Evolutionary conservation across 768 basidiomycete species (phyloP), one percentile per base, ranked within the genome.

Genomic region (Collybia nuda): DNA sequence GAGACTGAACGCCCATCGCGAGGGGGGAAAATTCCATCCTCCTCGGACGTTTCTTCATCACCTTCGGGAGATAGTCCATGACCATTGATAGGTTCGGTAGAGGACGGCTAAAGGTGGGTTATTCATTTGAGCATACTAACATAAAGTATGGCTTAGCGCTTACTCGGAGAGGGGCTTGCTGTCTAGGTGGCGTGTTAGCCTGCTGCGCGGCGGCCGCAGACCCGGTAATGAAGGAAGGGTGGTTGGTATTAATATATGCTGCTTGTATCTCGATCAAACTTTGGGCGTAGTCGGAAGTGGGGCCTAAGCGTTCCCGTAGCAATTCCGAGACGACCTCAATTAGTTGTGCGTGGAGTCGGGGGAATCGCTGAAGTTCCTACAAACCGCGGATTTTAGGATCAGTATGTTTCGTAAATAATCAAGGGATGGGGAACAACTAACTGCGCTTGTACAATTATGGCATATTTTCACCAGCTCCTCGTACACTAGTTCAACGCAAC

Each of bases 381-480:
- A 49, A 11, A 19, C 43, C 18, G 24, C 19, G 18, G 26, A 46
- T n/a, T 46, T 4, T 40, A 32, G 32, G 14, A 29, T n/a, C 7
- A 45, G 42, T 8, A 50, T 51, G 9, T 4, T 14, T 32, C 32
- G 32, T 9, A 32, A 32, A 32, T 4, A 11, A 32, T 32, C 32
- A 32, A 5, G 32, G 32, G 32, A 11, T 15, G 5, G 18, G 36
- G 15, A 14, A 32, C n/a, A 21, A 70, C 83, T 64, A 62, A 95
- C 94, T 44, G 80, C 66, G 66, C 90, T 90, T 3, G 96, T 97
- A 70, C 96, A 98, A 63, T 96, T 98, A 66, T 99, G 97, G 68
- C 97, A 98, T 40, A 99, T 95, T 77, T 98, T 98, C 56, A 99
- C 98, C 47, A 99, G 74, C 68, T 99, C 97, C 67, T 99, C 97